Evolutionary conservation across 176 grass and related monocot genomes (phyloP), one percentile per base, ranked within the genome.

Genomic region (Pontederia crassipes): DNA sequence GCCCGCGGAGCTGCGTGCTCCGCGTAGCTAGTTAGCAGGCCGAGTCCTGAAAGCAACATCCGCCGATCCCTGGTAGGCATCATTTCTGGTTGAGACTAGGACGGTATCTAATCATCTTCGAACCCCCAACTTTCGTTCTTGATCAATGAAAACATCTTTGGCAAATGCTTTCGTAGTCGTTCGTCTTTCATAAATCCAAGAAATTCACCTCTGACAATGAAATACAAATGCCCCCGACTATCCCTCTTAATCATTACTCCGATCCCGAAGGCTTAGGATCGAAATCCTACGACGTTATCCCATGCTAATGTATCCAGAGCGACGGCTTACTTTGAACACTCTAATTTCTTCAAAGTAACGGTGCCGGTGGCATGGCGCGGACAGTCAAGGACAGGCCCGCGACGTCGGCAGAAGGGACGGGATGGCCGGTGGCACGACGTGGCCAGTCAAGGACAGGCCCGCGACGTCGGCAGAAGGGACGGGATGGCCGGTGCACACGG

Each of bases 141-240:
- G 69, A 80, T 79, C 67, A 79, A 79, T 79, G 69, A 79, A 79
- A 79, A 79, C 76, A 79, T 79, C 76, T 68, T 79, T 79, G 76
- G 68, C 76, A 79, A 79, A 79, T 79, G 76, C 76, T 79, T 79
- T 79, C 69, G 77, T 60, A 79, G 77, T 79, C 48, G 69, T 79
- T 73, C 68, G 77, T 79, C 77, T 79, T 79, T 79, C 77, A 79
- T 79, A 79, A 79, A 79, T 79, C 69, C 77, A 79, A 79, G 77
- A 79, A 79, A 73, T 79, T 79, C 77, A 79, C 77, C 77, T 79
- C 69, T 79, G 76, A 79, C 69, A 73, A 79, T 79, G 76, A 79
- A 79, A 79, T 79, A 79, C 76, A 68, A 79, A 79, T 79, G 76
- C 76, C 76, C 76, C 76, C 69, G 76, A 73, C 61, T 73, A 68